These are phyloP conservation scores for Drechslerella dactyloides DNA, from an alignment of 2,329 filamentous ascomycete species.

Conservation along the genomic window DNA sequence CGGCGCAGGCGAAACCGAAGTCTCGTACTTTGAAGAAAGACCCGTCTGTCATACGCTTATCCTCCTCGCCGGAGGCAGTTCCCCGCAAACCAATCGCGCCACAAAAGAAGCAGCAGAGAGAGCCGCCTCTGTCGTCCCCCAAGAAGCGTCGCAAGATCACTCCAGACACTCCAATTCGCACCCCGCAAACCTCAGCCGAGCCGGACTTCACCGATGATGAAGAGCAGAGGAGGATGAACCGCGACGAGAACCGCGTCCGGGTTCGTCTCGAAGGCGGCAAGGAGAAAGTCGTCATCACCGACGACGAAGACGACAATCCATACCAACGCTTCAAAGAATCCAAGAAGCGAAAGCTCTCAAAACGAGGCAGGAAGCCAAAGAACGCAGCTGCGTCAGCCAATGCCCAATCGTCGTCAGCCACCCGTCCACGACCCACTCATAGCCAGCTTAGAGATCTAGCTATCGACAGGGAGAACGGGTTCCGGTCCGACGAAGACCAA, in stretches of 20 bases:
- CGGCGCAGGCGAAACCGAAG: constrained; percentile 6
- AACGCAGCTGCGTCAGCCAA: constrained; percentile 51
- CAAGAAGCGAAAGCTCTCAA: constrained; percentile 61
- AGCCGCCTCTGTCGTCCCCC: neutral
- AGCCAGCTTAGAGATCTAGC: constrained; percentile 52
- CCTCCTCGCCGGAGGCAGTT: constrained; percentile 28
- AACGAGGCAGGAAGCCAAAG: constrained; percentile 53
- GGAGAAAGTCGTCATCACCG: constrained; percentile 54
- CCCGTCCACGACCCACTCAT: constrained; percentile 30
- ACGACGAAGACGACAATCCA: constrained; percentile 66
- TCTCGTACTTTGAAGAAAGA: constrained; percentile 20
- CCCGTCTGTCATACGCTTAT: constrained; percentile 34
- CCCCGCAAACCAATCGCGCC: constrained; percentile 16
- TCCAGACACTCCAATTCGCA: neutral
- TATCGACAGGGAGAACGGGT: constrained; percentile 54
- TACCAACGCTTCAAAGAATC: constrained; percentile 65
- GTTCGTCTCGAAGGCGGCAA: constrained; percentile 30
- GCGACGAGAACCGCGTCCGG: constrained; percentile 20
- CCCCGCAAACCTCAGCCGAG: neutral
- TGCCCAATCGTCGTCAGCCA: constrained; percentile 8
- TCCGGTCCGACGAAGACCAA: constrained; percentile 55
- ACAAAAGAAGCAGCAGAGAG: constrained; percentile 2
- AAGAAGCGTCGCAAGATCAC: constrained; percentile 25
- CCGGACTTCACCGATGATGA: neutral
- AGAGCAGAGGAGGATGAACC: constrained; percentile 17